Percentiles rank a stretch among this genome's conserved stretches.
Conservation (phyloP, 176 grass and related monocot species). For the Chrysopogon serrulatus region DNA sequence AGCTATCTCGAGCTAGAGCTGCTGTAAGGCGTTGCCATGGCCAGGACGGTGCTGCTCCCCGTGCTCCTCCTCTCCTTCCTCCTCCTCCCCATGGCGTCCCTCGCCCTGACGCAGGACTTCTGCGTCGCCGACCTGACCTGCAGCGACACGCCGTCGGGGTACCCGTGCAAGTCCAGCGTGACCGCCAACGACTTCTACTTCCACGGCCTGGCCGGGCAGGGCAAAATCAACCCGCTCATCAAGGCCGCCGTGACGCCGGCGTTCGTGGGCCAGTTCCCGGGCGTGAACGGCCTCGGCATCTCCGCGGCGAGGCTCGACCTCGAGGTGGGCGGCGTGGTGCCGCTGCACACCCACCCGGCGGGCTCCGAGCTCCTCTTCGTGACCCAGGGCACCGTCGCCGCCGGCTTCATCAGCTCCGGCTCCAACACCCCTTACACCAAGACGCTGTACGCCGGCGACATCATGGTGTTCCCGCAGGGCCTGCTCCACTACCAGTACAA, state of each 20-base stretch:
- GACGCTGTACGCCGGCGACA: constrained; percentile 51
- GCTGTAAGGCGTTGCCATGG: constrained; percentile 19
- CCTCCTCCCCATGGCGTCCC: constrained; percentile 20
- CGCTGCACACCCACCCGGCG: constrained; percentile 70
- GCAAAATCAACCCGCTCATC: constrained; percentile 56
- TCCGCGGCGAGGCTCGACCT: constrained; percentile 68
- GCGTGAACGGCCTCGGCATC: constrained; percentile 76
- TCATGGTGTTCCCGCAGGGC: constrained; percentile 74
- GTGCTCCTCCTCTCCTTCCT: constrained; percentile 42
- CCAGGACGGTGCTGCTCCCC: constrained; percentile 31
- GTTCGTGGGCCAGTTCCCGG: constrained; percentile 70
- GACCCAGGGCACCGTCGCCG: constrained; percentile 34
- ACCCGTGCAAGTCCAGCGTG: constrained; percentile 54
- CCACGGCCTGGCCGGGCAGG: constrained; percentile 30
- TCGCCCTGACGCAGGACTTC: constrained; percentile 57
- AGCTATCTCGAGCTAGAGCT: background rate
- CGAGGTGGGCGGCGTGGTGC: constrained; percentile 51
- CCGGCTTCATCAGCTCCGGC: constrained; percentile 56
- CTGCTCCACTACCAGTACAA: constrained; percentile 77
- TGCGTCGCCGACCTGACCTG: constrained; percentile 59
- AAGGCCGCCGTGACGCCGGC: constrained; percentile 58
- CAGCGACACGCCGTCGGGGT: constrained; percentile 58
- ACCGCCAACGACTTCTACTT: constrained; percentile 49
- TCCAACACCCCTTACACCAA: constrained; percentile 49
- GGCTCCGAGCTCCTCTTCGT: constrained; percentile 65